Conservation (phyloP, 2,329 filamentous ascomycete genomes). For the Eutypella sp. region DNA sequence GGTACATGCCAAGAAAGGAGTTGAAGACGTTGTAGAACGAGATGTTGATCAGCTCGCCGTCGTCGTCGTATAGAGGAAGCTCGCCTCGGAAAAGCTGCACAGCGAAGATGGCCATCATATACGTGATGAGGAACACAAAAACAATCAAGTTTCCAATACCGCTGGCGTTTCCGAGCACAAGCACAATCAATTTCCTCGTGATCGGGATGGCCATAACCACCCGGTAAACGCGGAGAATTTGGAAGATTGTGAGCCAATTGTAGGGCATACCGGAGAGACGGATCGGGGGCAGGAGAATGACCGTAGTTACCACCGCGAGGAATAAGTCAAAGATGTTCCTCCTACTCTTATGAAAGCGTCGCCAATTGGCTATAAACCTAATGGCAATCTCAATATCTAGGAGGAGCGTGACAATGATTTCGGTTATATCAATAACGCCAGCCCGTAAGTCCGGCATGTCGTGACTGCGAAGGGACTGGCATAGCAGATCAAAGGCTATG, state of each 20-base stretch:
- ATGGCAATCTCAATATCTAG: conserved; percentile 79
- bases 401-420: conserved; percentile 71
- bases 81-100: conserved; percentile 89
- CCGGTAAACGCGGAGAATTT: conserved; percentile 87
- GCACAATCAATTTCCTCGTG: conserved; percentile 77
- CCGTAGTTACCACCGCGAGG: conserved; percentile 73
- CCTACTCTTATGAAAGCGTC: conserved; percentile 67
- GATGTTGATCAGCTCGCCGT: conserved; percentile 60
- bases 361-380: conserved; percentile 74
- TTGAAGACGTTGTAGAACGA: conserved; percentile 92
- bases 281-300: conserved; percentile 83
- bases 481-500: conserved; percentile 75
- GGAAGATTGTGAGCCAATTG: conserved; percentile 86
- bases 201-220: conserved; percentile 85
- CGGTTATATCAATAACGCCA: conserved; percentile 64
- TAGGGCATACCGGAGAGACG: conserved; percentile 67
- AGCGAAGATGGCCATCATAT: conserved; percentile 88
- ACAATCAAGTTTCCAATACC: conserved; percentile 93
- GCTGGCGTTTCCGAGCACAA: conserved; percentile 84
- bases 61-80: conserved; percentile 58
- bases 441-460: conserved; percentile 60
- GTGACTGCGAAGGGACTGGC: conserved; percentile 72
- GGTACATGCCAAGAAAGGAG: conserved; percentile 96
- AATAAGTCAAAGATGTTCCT: conserved; percentile 76
- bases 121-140: conserved; percentile 94